Conservation (phyloP, 2,329 filamentous ascomycete genomes). For the Orbilia quercus region DNA sequence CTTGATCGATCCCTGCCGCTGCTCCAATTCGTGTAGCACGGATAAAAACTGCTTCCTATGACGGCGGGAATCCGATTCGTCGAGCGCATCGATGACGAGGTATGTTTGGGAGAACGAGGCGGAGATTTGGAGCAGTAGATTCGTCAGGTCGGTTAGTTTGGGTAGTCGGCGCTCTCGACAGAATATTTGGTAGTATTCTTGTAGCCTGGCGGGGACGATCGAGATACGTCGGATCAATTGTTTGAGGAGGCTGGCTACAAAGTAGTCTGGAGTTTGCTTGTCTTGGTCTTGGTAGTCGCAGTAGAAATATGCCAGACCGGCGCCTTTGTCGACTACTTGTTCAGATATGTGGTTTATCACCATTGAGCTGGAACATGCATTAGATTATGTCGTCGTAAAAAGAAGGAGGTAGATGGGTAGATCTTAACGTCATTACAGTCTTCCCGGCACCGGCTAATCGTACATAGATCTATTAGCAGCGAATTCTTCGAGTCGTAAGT, state of each 20-base stretch:
- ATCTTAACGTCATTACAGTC: constrained; percentile 38
- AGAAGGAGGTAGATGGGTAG: background rate
- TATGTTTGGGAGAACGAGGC: constrained; percentile 29
- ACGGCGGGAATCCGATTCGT: constrained; percentile 32
- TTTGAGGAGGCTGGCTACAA: constrained; percentile 33
- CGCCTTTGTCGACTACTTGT: constrained; percentile 4
- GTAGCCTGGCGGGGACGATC: constrained; percentile 15
- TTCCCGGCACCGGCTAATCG: constrained; percentile 42
- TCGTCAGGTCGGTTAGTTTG: constrained; percentile 25
- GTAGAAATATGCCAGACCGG: constrained; percentile 39
- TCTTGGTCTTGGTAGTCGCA: constrained; percentile 48
- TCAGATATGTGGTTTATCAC: constrained; percentile 47
- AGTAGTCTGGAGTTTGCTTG: constrained; percentile 40
- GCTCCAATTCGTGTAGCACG: constrained; percentile 21
- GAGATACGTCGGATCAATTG: constrained; percentile 27
- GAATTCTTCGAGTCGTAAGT: background rate
- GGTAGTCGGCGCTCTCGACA: constrained; percentile 40
- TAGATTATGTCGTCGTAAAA: constrained; percentile 2
- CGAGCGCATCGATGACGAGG: constrained; percentile 36
- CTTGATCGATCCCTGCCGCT: constrained; percentile 17
- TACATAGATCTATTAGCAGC: background rate
- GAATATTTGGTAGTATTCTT: constrained; percentile 36
- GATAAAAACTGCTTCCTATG: constrained; percentile 28
- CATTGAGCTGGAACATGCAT: constrained; percentile 18
- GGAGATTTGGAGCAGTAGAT: constrained; percentile 25